Percentiles rank a stretch among this genome's conserved stretches.
Conservation (phyloP, 305 asterid genomes). For the Solanum chacoense region DNA sequence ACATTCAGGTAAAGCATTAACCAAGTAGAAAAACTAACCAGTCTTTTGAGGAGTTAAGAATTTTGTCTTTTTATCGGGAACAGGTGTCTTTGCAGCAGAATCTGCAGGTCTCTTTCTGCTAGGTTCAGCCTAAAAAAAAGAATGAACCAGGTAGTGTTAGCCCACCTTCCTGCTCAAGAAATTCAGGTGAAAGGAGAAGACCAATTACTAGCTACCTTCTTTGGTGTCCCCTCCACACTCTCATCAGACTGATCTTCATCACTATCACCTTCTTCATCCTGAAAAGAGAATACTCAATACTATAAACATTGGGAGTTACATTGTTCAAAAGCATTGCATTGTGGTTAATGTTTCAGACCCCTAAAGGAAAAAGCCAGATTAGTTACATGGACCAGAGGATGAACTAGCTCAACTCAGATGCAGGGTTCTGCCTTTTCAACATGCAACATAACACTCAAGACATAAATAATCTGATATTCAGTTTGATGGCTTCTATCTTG, state of each 20-base stretch:
- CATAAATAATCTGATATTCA: not conserved
- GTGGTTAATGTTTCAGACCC: not conserved
- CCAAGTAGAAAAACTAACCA: slow-evolving; percentile 27
- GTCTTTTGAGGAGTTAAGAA: slow-evolving; percentile 55
- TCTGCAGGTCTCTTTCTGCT: slow-evolving; percentile 61
- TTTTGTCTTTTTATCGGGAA: slow-evolving; percentile 58
- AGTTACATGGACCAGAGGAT: not conserved
- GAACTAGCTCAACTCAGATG: not conserved
- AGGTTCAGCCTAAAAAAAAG: slow-evolving; percentile 29
- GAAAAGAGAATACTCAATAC: not conserved
- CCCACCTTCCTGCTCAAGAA: not conserved
- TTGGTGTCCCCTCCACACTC: slow-evolving; percentile 64
- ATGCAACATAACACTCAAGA: not conserved
- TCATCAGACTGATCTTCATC: slow-evolving; percentile 34
- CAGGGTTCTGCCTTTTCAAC: not conserved
- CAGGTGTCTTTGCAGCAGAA: slow-evolving; percentile 59
- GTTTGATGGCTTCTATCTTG: not conserved
- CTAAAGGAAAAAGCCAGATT: not conserved
- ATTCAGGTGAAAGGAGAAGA: not conserved
- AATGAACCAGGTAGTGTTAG: not conserved
- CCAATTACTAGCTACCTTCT: slow-evolving; percentile 38
- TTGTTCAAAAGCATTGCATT: not conserved
- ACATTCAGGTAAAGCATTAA: not conserved
- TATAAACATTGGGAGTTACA: not conserved
- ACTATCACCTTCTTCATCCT: slow-evolving; percentile 34